Percentiles rank a stretch among this genome's conserved stretches.
These are phyloP conservation scores for Pueraria montana DNA, from an alignment of 306 rosid species.

Conservation along the genomic window DNA sequence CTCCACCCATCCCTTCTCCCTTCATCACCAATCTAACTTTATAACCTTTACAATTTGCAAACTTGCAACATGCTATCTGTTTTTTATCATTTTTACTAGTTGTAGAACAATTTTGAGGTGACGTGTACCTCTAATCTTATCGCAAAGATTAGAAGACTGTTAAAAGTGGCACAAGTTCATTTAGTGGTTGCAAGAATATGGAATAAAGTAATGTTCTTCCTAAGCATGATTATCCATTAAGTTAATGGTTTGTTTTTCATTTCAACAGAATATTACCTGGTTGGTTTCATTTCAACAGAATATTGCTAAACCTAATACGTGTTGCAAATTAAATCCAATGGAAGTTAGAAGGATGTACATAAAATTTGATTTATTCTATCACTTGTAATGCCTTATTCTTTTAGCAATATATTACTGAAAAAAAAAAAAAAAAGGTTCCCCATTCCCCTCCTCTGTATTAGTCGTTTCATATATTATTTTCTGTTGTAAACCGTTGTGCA, in stretches of 20 bases:
- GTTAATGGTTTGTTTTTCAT: background rate
- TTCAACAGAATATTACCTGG: background rate
- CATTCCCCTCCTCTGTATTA: background rate
- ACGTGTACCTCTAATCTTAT: background rate
- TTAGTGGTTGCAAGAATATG: conserved; percentile 31
- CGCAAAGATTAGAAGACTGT: background rate
- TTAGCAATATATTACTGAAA: background rate
- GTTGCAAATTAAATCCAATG: background rate
- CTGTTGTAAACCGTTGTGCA: background rate
- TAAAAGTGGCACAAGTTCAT: background rate
- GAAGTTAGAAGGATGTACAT: background rate
- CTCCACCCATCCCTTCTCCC: too few relatives aligned
- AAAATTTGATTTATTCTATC: background rate
- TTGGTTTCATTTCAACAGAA: conserved; percentile 5
- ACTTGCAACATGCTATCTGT: background rate
- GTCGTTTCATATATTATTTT: background rate
- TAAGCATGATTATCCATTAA: background rate
- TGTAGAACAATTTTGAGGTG: conserved; percentile 5
- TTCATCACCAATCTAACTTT: too few relatives aligned
- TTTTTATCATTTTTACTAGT: background rate
- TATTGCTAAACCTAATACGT: background rate
- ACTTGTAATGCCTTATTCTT: background rate
- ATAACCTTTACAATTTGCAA: conserved; percentile 17
- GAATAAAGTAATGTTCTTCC: conserved; percentile 26
- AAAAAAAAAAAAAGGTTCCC: background rate